phyloP scores from a whole-genome alignment of 805 yeast species.

The Starmera amethionina region DNA sequence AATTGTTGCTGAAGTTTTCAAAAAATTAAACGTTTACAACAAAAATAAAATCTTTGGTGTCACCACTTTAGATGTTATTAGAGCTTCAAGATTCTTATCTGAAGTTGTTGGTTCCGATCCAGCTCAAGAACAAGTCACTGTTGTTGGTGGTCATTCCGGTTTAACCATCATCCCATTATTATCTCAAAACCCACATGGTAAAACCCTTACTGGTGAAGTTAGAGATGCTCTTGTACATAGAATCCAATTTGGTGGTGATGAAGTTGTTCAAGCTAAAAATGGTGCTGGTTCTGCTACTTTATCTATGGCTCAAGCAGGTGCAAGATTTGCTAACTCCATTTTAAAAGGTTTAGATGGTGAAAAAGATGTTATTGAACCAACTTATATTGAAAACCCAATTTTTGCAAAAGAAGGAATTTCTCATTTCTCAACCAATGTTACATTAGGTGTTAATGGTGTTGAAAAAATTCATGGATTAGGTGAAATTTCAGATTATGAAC shows the following conservation, averaged over 20 bases:
- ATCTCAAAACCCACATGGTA: constrained; percentile 42
- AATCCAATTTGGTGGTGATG: constrained; percentile 95
- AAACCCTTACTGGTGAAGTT: constrained; percentile 87
- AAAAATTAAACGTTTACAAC: constrained; percentile 79
- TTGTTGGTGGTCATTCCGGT: constrained; percentile 93
- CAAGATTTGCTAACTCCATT: constrained; percentile 59
- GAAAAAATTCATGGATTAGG: constrained; percentile 74
- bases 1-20: constrained; percentile 87
- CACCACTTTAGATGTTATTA: constrained; percentile 72
- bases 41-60: constrained; percentile 92
- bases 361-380: constrained; percentile 53
- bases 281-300: constrained; percentile 94
- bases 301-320: constrained; percentile 92
- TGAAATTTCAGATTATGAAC: constrained; percentile 65
- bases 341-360: constrained; percentile 57
- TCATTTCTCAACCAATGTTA: constrained; percentile 90
- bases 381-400: constrained; percentile 74
- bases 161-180: constrained; percentile 77
- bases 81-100: constrained; percentile 81
- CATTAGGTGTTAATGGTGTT: constrained; percentile 89
- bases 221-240: constrained; percentile 55
- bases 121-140: constrained; percentile 67
- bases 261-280: constrained; percentile 89
- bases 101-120: constrained; percentile 52
- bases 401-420: constrained; percentile 76